Evolutionary conservation across 2,329 filamentous ascomycete species (phyloP).

Genomic region (Verticillium tricorpus): DNA sequence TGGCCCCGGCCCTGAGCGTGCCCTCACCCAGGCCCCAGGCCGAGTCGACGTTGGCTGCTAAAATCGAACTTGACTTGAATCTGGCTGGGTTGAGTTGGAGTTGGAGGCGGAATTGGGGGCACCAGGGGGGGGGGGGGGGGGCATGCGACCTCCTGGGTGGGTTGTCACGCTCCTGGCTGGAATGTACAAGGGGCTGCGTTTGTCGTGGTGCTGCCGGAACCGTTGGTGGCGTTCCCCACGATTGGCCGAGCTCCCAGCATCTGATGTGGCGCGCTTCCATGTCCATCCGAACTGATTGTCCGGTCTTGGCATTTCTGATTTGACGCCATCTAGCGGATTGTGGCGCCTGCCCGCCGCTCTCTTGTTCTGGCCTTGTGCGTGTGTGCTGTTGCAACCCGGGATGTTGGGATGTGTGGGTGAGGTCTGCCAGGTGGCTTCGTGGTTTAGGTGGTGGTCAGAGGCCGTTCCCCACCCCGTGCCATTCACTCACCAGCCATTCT

Average conservation of each 20-base stretch:
- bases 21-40: too few relatives aligned
- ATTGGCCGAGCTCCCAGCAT: conserved; percentile 7
- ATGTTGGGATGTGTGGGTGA: too few relatives aligned
- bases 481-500: too few relatives aligned
- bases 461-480: neutral
- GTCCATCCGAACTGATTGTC: neutral
- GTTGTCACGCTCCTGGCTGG: neutral
- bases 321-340: neutral
- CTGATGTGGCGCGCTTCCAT: conserved; percentile 3
- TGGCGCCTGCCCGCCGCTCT: neutral
- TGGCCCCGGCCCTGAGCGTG: too few relatives aligned
- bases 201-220: conserved; percentile 11
- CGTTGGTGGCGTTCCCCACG: conserved; percentile 9
- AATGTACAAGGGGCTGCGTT: neutral
- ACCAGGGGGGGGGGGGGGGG: neutral
- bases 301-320: neutral
- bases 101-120: neutral
- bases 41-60: neutral
- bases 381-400: too few relatives aligned
- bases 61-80: neutral
- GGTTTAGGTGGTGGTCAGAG: neutral
- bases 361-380: too few relatives aligned
- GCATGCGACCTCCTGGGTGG: neutral
- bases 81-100: neutral
- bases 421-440: too few relatives aligned